Conservation (phyloP, 2,329 filamentous ascomycete genomes). For the Ophiocordyceps polyrhachis-furcata region DNA sequence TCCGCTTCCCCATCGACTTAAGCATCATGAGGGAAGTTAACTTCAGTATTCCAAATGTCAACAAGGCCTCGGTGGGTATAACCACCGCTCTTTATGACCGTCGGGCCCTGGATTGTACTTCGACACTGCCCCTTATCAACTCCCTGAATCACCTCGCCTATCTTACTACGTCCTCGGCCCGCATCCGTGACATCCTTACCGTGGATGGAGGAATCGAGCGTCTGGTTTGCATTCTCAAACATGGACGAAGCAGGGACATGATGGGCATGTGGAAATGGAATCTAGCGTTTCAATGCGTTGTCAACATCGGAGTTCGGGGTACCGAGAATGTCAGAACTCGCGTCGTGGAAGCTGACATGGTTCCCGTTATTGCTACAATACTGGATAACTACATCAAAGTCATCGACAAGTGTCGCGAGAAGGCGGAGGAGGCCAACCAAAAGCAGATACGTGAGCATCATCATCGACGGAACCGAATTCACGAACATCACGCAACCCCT, state of each 20-base stretch:
- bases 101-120: constrained; percentile 93
- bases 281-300: constrained; percentile 93
- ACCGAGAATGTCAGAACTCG: constrained; percentile 86
- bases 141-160: constrained; percentile 98
- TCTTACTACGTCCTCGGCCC: constrained; percentile 90
- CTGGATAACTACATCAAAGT: constrained; percentile 97
- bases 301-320: constrained; percentile 93
- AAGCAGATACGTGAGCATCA: constrained; percentile 39
- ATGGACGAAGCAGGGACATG: constrained; percentile 90
- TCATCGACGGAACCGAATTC: constrained; percentile 26
- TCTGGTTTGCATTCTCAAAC: constrained; percentile 92
- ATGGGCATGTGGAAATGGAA: constrained; percentile 99
- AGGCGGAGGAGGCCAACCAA: constrained; percentile 64
- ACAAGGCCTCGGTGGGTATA: constrained; percentile 97
- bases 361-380: constrained; percentile 94
- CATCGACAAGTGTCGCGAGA: constrained; percentile 77
- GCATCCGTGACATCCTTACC: constrained; percentile 92
- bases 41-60: constrained; percentile 98
- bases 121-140: constrained; percentile 92
- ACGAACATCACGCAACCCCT: constrained; percentile 27
- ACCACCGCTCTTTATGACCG: constrained; percentile 97
- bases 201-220: constrained; percentile 97
- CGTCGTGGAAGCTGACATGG: constrained; percentile 97
- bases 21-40: constrained; percentile 86
- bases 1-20: background rate